Conservation (phyloP, 129 eudicot genomes). For the Flaveria robusta region DNA sequence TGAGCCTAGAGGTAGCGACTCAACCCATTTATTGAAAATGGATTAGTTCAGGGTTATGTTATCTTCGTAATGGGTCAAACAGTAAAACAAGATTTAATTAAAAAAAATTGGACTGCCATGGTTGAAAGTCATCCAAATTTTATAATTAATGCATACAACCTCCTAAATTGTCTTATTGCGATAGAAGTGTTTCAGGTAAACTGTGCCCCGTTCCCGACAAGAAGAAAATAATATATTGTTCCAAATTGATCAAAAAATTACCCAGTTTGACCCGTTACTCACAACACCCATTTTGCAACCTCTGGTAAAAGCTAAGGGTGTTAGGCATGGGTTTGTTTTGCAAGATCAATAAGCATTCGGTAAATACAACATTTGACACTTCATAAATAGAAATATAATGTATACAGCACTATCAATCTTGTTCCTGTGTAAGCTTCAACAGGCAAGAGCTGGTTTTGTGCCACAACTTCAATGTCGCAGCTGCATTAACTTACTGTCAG, state of each 20-base stretch:
- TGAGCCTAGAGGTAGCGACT: background rate
- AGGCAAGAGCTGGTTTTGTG: conserved; percentile 27
- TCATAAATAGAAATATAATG: background rate
- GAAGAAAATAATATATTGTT: background rate
- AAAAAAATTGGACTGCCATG: background rate
- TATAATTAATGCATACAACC: background rate
- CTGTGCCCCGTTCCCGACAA: background rate
- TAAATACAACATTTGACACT: background rate
- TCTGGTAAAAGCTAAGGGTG: background rate
- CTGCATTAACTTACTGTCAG: conserved; percentile 22
- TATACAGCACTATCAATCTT: conserved; percentile 22
- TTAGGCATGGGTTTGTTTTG: background rate
- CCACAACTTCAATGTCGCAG: conserved; percentile 21
- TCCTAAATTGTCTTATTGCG: background rate
- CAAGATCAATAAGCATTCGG: background rate
- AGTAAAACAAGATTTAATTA: background rate
- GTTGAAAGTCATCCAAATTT: background rate
- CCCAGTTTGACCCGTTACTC: background rate
- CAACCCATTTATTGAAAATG: background rate
- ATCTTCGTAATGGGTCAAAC: background rate
- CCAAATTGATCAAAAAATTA: background rate
- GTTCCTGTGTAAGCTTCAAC: conserved; percentile 21
- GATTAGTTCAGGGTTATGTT: background rate
- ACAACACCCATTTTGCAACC: background rate
- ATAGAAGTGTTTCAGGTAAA: background rate